Conservation (phyloP, 495 filamentous ascomycete species). For the Penicillium roqueforti region DNA sequence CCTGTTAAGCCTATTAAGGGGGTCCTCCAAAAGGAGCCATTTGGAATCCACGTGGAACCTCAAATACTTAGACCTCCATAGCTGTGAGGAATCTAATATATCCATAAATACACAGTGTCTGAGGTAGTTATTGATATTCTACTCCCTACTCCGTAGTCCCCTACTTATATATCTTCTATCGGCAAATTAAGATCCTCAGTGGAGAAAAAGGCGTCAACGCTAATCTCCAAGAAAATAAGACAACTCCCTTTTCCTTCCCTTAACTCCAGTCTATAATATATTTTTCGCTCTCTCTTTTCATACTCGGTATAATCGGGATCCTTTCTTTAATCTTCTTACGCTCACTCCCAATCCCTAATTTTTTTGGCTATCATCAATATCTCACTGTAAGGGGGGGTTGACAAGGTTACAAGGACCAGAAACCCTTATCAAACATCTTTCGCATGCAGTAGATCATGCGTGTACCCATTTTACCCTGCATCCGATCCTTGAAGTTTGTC, state of each 20-base stretch:
- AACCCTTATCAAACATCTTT: constrained; percentile 6
- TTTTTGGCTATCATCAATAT: not conserved
- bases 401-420: too few species aligned
- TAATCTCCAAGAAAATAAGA: not conserved
- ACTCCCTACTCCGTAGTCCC: too few species aligned
- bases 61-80: not conserved
- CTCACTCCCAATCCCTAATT: constrained; percentile 7
- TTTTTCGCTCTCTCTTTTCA: not conserved
- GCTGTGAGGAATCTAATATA: not conserved
- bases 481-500: constrained; percentile 12
- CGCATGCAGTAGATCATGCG: constrained; percentile 25
- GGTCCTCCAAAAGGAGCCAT: not conserved
- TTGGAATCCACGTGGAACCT: not conserved
- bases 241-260: not conserved
- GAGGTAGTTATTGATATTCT: not conserved
- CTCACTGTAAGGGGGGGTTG: constrained; percentile 20
- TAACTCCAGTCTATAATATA: not conserved
- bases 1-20: not conserved
- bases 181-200: not conserved
- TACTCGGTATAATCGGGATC: constrained; percentile 1
- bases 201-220: not conserved
- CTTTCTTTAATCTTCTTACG: not conserved
- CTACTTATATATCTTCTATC: not conserved
- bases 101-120: not conserved
- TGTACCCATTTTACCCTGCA: constrained; percentile 13